Evolutionary conservation across 768 basidiomycete species (phyloP).

Genomic region (Boletus vermiculosoides): DNA sequence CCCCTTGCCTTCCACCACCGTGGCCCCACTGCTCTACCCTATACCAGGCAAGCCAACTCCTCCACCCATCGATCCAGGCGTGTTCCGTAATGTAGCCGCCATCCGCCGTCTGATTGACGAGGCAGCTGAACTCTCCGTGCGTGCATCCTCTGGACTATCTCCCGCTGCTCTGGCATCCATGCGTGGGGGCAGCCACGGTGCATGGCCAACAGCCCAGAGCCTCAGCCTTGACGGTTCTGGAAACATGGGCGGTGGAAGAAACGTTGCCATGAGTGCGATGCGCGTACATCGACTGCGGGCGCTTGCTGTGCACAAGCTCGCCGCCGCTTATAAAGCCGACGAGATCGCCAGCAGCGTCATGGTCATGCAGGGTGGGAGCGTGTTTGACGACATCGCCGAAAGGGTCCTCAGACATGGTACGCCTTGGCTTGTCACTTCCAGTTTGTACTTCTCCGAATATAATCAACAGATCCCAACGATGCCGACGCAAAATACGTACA

Average conservation of each 20-base stretch:
- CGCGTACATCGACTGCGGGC: constrained; percentile 77
- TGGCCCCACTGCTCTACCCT: constrained; percentile 49
- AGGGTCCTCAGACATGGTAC: constrained; percentile 70
- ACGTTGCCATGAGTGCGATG: constrained; percentile 81
- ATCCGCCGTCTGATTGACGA: constrained; percentile 87
- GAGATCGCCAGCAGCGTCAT: constrained; percentile 92
- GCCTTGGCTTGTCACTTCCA: constrained; percentile 17
- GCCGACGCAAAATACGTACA: constrained; percentile 84
- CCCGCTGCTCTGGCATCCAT: constrained; percentile 71
- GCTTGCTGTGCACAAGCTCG: constrained; percentile 83
- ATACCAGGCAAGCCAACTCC: constrained; percentile 70
- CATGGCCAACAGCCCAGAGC: constrained; percentile 64
- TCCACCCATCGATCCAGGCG: constrained; percentile 87
- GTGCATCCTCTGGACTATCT: constrained; percentile 82
- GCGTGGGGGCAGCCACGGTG: constrained; percentile 42
- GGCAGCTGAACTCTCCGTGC: constrained; percentile 83
- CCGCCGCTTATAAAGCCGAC: constrained; percentile 81
- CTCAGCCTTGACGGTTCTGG: constrained; percentile 62
- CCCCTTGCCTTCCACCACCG: constrained; percentile 33
- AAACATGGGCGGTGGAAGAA: constrained; percentile 58
- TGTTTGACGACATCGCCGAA: constrained; percentile 91
- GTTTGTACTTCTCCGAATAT: background rate
- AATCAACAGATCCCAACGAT: constrained; percentile 63
- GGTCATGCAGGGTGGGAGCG: constrained; percentile 93
- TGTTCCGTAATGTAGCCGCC: constrained; percentile 70